These are phyloP conservation scores for Epichloe sp. DNA, from an alignment of 2,329 filamentous ascomycete species.

Conservation along the genomic window DNA sequence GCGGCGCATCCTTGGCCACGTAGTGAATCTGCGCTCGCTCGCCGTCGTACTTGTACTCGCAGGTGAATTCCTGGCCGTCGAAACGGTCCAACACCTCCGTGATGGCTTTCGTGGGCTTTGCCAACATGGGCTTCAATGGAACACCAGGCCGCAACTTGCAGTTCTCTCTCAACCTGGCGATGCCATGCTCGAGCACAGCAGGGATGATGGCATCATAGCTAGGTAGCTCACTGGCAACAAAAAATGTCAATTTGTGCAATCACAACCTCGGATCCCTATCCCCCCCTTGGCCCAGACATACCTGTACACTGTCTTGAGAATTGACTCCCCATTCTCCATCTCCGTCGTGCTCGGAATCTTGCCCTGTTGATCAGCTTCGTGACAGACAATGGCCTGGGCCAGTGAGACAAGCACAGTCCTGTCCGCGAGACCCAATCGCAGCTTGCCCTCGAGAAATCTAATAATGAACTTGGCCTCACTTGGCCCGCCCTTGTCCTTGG, in stretches of 20 bases:
- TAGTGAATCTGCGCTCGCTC: conserved; percentile 98
- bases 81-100: conserved; percentile 96
- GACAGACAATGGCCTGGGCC: conserved; percentile 74
- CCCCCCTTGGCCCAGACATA: conserved; percentile 21
- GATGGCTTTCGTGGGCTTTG: conserved; percentile 95
- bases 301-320: conserved; percentile 85
- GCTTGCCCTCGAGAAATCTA: conserved; percentile 85
- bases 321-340: conserved; percentile 69
- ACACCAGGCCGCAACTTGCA: conserved; percentile 91
- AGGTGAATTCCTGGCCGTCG: conserved; percentile 89
- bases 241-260: background rate
- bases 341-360: conserved; percentile 61
- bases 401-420: conserved; percentile 82
- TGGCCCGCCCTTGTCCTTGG: conserved; percentile 80
- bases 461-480: conserved; percentile 94
- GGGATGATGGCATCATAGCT: conserved; percentile 94
- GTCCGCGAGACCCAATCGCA: conserved; percentile 83
- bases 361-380: conserved; percentile 62
- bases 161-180: conserved; percentile 66
- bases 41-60: conserved; percentile 98
- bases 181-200: conserved; percentile 73
- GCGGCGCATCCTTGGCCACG: conserved; percentile 64
- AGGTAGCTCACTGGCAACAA: conserved; percentile 57
- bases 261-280: background rate
- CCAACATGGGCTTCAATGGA: conserved; percentile 95